phyloP scores from a whole-genome alignment of 257 asterid species.

The Gentiana straminea region DNA sequence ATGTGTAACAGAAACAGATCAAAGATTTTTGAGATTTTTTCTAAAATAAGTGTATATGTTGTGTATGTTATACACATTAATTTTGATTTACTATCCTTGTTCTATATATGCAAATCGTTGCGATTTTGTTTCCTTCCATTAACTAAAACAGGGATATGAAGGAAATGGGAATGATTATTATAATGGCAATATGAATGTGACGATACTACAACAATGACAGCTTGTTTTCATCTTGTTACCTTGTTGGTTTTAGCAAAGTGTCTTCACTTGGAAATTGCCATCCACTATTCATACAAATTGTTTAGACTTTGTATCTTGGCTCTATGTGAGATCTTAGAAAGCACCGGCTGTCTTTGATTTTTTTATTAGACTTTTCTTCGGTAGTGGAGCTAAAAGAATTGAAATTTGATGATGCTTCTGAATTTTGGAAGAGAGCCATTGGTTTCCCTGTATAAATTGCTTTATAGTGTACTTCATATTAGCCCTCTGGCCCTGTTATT shows the following conservation, averaged over 20 bases:
- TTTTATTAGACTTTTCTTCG: slow-evolving; percentile 6
- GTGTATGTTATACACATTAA: too few relatives aligned
- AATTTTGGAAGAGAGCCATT: background rate
- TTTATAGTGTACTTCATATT: slow-evolving; percentile 4
- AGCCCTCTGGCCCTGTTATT: slow-evolving; percentile 2
- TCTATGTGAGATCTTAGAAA: slow-evolving; percentile 9
- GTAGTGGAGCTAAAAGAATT: slow-evolving; percentile 4
- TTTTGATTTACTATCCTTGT: too few relatives aligned
- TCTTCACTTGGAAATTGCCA: slow-evolving; percentile 26
- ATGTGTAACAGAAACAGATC: too few relatives aligned
- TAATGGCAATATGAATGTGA: background rate
- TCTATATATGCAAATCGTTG: too few relatives aligned
- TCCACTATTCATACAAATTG: slow-evolving; percentile 3
- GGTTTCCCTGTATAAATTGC: background rate
- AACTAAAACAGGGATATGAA: too few relatives aligned
- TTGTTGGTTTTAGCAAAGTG: slow-evolving; percentile 16
- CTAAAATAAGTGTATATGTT: too few relatives aligned
- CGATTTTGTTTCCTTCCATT: too few relatives aligned
- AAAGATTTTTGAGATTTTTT: background rate
- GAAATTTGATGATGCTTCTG: background rate
- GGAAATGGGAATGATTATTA: slow-evolving; percentile 8
- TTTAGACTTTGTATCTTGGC: slow-evolving; percentile 8
- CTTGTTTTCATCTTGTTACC: slow-evolving; percentile 9
- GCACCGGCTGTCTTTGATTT: slow-evolving; percentile 13
- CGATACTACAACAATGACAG: background rate